phyloP scores from a whole-genome alignment of 2,329 filamentous ascomycete genomes.

The Bipolaris cookei region DNA sequence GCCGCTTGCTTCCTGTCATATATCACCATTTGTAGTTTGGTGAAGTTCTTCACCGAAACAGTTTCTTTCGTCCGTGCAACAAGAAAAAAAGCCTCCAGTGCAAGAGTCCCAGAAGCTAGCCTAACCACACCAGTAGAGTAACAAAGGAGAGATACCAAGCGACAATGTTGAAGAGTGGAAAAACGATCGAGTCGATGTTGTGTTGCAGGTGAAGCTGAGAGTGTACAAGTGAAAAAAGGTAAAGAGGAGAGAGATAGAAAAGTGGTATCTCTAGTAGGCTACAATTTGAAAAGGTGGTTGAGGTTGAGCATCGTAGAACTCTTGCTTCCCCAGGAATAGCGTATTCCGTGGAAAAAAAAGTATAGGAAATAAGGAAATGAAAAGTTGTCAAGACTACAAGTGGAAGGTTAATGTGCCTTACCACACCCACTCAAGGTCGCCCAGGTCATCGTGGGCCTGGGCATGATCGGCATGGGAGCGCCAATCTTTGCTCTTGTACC shows the following conservation, averaged over 20 bases:
- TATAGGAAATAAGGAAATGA: constrained; percentile 44
- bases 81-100: constrained; percentile 9
- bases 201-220: constrained; percentile 25
- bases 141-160: constrained; percentile 47
- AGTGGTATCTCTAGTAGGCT: constrained; percentile 50
- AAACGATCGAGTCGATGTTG: constrained; percentile 25
- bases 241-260: constrained; percentile 40
- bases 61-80: constrained; percentile 29
- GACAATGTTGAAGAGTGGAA: constrained; percentile 28
- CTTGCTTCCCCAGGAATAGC: constrained; percentile 32
- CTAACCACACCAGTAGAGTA: constrained; percentile 28
- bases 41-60: constrained; percentile 28
- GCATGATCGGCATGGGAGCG: constrained; percentile 51
- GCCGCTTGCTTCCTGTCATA: constrained; percentile 25
- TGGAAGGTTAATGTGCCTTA: constrained; percentile 71
- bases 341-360: constrained; percentile 25
- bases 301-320: constrained; percentile 29
- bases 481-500: constrained; percentile 58
- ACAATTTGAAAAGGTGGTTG: constrained; percentile 34
- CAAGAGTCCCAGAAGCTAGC: constrained; percentile 24
- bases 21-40: constrained; percentile 27
- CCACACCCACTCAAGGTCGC: constrained; percentile 93
- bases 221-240: constrained; percentile 28
- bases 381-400: constrained; percentile 59
- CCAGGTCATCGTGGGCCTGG: constrained; percentile 66